Base-by-base conservation (phyloP, 345 rosid genomes). In the Abelmoschus esculentus region DNA sequence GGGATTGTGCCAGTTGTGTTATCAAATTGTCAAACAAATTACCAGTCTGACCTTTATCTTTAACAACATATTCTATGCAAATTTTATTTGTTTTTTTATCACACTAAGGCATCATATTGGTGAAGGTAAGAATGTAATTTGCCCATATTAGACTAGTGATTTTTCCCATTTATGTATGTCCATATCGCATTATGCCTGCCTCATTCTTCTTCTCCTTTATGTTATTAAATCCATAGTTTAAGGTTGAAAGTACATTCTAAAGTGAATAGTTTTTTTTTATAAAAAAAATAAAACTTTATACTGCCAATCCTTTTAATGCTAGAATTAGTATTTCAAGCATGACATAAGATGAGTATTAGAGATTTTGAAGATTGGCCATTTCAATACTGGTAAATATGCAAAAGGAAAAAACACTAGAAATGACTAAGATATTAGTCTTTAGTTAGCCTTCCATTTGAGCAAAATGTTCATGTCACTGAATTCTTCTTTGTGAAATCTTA, bases 161-260 rank as follows among this genome's bases (percentile, higher is more conserved):
- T 19, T 40, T 3, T 12, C 49, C 49, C 13, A 7, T 10, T 40
- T 40, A 36, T 40, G 28, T 9, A 11, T 40, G 31, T 62, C 34
- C 54, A 42, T 64, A 31, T 42, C 7, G 36, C 54, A 22, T 5
- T 62, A 12, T 22, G 69, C 5, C 3, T 65, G 19, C 18, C 12
- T 46, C 34, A 26, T 22, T 64, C 34, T 19, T 64, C 53, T 6
- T 64, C 22, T 44, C 34, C 66, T 61, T 7, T 63, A 19, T 63
- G 18, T 63, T 46, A 46, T 12, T 46, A 46, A 46, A 13, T 46
- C n/a, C 15, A 11, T 11, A 3, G 91, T 46, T 13, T 46, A 46
- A 46, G 15, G 15, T 46, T 13, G 6, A 47, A 1, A 14, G 14
- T 40, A 8, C 44, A 40, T 40, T 40, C 44, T 40, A 40, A 40